Base-by-base conservation (phyloP, 345 rosid genomes). In the Garcia nutans region DNA sequence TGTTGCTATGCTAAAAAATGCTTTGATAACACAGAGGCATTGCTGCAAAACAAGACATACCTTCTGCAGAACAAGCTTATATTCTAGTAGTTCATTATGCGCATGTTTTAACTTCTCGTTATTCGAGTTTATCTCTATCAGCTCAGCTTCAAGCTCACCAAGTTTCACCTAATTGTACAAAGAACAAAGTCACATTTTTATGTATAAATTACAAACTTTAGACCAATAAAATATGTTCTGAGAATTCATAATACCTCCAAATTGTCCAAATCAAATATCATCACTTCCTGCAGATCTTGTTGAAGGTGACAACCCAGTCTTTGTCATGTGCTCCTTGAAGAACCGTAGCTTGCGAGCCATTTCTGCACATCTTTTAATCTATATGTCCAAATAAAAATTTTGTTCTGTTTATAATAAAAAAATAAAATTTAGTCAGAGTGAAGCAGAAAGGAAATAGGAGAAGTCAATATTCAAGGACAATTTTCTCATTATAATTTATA, bases 11-110 rank as follows among this genome's bases (percentile, higher is more conserved):
- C 72, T 12, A 66, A 11, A 13, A 23, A 57, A 17, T 41, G 19
- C 24, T 55, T n/a, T 10, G 37, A 4, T 33, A 37, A 42, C 45
- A 41, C 55, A 33, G 9, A 42, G 33, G 69, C 64, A n/a, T 26
- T 47, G 9, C 17, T 1, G 33, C 31, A 55, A 67, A 65, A n/a
- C 26, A 65, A 37, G 62, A 50, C 60, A 65, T 70, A 75, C 82
- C 82, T 80, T 80, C 76, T 75, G 76, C 72, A 80, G 60, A 60
- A 76, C 77, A 67, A 80, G 80, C 74, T 67, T 72, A 73, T 80
- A 72, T 56, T 76, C 80, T 63, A 72, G 15, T 31, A 80, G 71
- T 68, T 76, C 83, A 76, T 76, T 68, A 59, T 71, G 76, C 10
- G 74, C 52, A 49, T 54, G 69, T 73, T 67, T 66, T 63, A 73